These are phyloP conservation scores for Typha latifolia DNA, from an alignment of 176 grass and related monocot species.

Conservation along the genomic window DNA sequence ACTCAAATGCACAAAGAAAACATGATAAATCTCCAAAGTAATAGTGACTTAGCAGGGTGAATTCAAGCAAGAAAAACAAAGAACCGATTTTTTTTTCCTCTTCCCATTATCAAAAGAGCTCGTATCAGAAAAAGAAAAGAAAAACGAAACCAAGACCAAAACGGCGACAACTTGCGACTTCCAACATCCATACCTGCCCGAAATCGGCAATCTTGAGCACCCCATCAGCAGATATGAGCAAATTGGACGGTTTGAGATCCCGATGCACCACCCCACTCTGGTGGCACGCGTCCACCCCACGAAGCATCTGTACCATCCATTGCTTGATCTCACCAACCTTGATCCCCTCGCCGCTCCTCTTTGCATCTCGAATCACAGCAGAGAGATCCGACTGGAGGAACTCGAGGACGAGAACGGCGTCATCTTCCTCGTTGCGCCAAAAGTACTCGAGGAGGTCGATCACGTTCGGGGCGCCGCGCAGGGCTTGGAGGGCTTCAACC, in stretches of 20 bases:
- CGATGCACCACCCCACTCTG: conserved; percentile 59
- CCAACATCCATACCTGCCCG: conserved; percentile 49
- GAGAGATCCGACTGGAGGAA: conserved; percentile 60
- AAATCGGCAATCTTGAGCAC: conserved; percentile 87
- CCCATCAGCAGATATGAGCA: conserved; percentile 63
- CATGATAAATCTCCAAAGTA: too few species aligned
- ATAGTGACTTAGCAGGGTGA: too few species aligned
- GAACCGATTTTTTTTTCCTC: too few species aligned
- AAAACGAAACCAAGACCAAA: too few species aligned
- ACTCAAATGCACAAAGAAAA: too few species aligned
- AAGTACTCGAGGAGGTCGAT: conserved; percentile 75
- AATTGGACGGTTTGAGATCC: conserved; percentile 83
- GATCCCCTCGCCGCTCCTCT: conserved; percentile 20
- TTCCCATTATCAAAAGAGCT: too few species aligned
- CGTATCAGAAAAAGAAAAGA: too few species aligned
- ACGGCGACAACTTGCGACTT: neutral
- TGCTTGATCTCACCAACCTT: conserved; percentile 44
- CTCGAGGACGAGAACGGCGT: conserved; percentile 85
- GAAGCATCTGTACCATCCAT: conserved; percentile 86
- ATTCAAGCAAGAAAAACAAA: too few species aligned
- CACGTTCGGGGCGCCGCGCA: conserved; percentile 30
- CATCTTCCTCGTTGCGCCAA: conserved; percentile 54
- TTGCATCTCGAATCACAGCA: conserved; percentile 44
- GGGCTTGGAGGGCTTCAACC: conserved; percentile 62
- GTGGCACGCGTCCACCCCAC: conserved; percentile 67